Evolutionary conservation across 2,329 filamentous ascomycete species (phyloP).

Genomic region (Cladophialophora psammophila): DNA sequence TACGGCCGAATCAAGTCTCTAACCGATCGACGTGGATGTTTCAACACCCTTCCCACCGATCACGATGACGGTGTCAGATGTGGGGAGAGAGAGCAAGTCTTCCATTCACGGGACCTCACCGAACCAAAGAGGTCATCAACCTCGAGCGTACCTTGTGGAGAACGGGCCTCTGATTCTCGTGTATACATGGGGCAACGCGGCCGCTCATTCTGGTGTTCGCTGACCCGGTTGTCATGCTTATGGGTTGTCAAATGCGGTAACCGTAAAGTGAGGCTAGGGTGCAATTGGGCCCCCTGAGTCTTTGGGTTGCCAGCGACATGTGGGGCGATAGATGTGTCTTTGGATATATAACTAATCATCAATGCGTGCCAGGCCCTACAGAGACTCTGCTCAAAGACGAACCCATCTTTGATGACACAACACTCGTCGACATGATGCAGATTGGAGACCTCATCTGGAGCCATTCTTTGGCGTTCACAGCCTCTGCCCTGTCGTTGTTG

Average conservation of each 20-base stretch:
- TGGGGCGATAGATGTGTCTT: not conserved
- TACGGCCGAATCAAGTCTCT: too few relatives aligned
- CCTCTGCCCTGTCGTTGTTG: slow-evolving; percentile 3
- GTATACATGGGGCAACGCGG: not conserved
- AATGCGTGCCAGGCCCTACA: not conserved
- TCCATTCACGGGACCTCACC: not conserved
- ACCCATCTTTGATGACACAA: not conserved
- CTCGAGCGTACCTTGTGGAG: not conserved
- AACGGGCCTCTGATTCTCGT: not conserved
- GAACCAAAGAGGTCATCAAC: not conserved
- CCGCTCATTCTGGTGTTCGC: not conserved
- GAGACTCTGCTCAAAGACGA: not conserved
- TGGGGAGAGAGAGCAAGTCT: not conserved
- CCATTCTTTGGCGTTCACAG: slow-evolving; percentile 7
- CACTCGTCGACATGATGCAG: not conserved
- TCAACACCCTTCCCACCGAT: not conserved
- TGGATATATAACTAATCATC: not conserved
- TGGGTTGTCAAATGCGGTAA: not conserved
- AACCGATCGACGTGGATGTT: too few relatives aligned
- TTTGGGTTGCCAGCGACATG: not conserved
- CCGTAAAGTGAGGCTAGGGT: not conserved
- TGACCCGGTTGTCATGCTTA: slow-evolving; percentile 1
- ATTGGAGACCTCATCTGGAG: not conserved
- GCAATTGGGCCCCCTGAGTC: not conserved
- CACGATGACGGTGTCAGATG: not conserved